Evolutionary conservation across 768 basidiomycete genomes (phyloP).

Genomic region (Lactarius deliciosus): DNA sequence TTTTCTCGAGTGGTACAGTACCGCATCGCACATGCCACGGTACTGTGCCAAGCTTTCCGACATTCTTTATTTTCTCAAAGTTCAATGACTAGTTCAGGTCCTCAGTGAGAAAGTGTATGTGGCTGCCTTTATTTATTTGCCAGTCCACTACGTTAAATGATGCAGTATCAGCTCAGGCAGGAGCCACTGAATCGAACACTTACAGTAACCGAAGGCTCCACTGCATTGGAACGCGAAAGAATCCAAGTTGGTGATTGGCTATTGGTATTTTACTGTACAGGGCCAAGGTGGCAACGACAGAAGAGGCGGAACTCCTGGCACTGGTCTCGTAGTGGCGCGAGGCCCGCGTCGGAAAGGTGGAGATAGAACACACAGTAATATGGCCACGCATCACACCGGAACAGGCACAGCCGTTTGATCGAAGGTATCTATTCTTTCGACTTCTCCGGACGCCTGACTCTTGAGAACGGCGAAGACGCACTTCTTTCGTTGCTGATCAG

Average conservation of each 20-base stretch:
- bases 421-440: constrained; percentile 1
- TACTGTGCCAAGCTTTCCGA: neutral
- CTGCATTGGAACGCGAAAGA: neutral
- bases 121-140: neutral
- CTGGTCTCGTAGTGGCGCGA: neutral
- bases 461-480: neutral
- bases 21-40: neutral
- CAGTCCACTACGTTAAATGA: neutral
- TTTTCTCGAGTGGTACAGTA: neutral
- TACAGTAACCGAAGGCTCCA: neutral
- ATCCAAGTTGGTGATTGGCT: neutral
- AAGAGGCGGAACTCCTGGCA: neutral
- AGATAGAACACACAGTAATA: neutral
- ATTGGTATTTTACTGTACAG: neutral
- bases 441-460: neutral
- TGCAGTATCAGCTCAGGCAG: neutral
- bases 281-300: constrained; percentile 12
- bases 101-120: neutral
- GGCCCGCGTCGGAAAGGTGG: neutral
- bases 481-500: constrained; percentile 3
- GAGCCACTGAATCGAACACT: neutral
- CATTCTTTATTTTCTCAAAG: neutral
- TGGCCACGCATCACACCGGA: neutral
- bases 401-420: neutral
- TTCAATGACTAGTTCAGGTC: neutral